phyloP scores from a whole-genome alignment of 306 rosid species.

The Urtica urens region DNA sequence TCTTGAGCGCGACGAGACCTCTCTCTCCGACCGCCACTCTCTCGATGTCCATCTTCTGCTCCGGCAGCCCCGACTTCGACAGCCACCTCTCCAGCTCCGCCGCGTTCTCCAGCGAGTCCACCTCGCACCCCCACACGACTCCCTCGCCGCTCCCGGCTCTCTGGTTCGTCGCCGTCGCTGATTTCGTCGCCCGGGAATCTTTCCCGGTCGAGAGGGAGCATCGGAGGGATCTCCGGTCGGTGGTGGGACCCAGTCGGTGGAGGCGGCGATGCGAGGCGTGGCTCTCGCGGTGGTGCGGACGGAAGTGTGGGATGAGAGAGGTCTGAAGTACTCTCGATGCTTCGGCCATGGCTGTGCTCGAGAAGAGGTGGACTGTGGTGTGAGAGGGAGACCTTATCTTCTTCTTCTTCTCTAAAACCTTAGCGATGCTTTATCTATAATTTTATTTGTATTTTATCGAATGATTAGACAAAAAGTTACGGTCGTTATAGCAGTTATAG shows the following conservation, averaged over 20 bases:
- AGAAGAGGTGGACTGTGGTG: neutral
- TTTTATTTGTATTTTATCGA: neutral
- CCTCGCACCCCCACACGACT: constrained; percentile 85
- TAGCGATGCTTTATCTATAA: too few species aligned
- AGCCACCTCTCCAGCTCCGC: constrained; percentile 72
- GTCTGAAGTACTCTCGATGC: constrained; percentile 36
- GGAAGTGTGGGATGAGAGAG: constrained; percentile 29
- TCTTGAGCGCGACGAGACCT: constrained; percentile 85
- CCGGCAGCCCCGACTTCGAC: constrained; percentile 66
- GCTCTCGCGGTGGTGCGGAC: constrained; percentile 15
- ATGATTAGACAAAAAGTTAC: neutral
- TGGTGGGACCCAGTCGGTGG: constrained; percentile 16
- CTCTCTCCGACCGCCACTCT: constrained; percentile 83
- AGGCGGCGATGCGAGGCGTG: constrained; percentile 14
- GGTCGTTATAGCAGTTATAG: constrained; percentile 9
- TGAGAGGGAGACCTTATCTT: constrained; percentile 44
- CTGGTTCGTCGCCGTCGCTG: constrained; percentile 12
- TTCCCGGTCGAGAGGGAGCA: constrained; percentile 46
- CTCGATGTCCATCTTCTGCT: constrained; percentile 79
- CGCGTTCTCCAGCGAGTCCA: constrained; percentile 65
- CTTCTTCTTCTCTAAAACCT: neutral
- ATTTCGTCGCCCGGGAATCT: constrained; percentile 15
- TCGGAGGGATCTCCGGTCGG: constrained; percentile 11
- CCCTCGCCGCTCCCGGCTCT: neutral
- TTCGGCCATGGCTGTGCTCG: constrained; percentile 50